Percentiles rank a stretch among this genome's conserved stretches.
Evolutionary conservation across 305 asterid species (phyloP).

Genomic region (Fraxinus greggii): DNA sequence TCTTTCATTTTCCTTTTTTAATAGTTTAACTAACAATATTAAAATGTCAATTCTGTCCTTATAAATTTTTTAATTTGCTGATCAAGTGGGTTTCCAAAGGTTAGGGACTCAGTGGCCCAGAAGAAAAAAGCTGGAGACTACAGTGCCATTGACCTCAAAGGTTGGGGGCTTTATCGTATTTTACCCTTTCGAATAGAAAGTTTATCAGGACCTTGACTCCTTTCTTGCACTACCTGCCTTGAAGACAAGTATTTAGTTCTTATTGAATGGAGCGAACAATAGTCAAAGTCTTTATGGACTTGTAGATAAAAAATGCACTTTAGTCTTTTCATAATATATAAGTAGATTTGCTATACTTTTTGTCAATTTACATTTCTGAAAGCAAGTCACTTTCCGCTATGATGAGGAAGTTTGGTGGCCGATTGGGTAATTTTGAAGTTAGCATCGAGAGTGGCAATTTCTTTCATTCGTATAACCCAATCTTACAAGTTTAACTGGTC

Average conservation of each 20-base stretch:
- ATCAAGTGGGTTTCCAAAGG: not conserved
- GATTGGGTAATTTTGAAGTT: not conserved
- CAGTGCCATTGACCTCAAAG: not conserved
- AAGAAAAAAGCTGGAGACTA: not conserved
- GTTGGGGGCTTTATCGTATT: not conserved
- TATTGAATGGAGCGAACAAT: not conserved
- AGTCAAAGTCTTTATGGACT: not conserved
- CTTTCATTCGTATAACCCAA: not conserved
- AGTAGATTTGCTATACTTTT: no score
- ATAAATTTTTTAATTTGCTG: not conserved
- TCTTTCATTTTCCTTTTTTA: no score
- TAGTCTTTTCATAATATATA: not conserved
- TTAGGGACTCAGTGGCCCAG: not conserved
- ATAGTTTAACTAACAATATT: no score
- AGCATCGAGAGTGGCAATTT: not conserved
- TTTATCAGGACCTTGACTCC: not conserved
- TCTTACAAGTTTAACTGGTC: not conserved
- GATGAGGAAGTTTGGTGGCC: not conserved
- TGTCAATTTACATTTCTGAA: not conserved
- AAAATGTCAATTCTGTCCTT: not conserved
- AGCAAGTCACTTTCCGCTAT: not conserved
- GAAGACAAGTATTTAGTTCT: not conserved
- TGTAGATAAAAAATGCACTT: not conserved
- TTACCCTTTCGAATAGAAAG: not conserved
- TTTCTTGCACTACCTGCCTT: no score